These are phyloP conservation scores for Spinacia oleracea DNA, from an alignment of 179 eudicot species.

Conservation along the genomic window DNA sequence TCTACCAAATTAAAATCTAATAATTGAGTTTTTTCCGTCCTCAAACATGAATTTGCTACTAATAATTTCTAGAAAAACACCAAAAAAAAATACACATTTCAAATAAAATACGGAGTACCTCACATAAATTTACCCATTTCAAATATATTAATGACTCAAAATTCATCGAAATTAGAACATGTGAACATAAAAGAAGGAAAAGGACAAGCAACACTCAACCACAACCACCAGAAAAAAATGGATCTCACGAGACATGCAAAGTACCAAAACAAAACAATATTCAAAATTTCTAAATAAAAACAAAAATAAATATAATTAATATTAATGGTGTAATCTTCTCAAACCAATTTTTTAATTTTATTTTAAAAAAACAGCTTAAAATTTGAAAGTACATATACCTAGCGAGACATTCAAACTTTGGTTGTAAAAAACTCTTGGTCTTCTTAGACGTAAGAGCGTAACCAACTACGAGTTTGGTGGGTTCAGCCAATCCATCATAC, in stretches of 20 bases:
- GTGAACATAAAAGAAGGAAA: not conserved
- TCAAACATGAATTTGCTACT: too few relatives aligned
- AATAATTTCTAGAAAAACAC: too few relatives aligned
- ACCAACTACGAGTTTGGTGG: constrained; percentile 57
- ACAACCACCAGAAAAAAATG: not conserved
- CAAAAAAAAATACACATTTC: too few relatives aligned
- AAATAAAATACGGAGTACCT: too few relatives aligned
- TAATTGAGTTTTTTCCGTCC: not conserved
- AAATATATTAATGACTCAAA: not conserved
- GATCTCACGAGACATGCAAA: constrained; percentile 16
- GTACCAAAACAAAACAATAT: not conserved
- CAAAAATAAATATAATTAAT: not conserved
- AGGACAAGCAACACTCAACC: not conserved
- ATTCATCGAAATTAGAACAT: not conserved
- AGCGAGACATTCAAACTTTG: constrained; percentile 63
- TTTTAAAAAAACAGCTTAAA: not conserved
- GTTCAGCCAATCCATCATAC: constrained; percentile 36
- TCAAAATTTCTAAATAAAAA: not conserved
- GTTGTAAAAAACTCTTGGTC: constrained; percentile 67
- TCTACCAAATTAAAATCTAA: constrained; percentile 3
- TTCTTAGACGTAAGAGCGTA: constrained; percentile 79
- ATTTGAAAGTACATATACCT: constrained; percentile 35
- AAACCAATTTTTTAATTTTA: not conserved
- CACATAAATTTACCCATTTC: constrained; percentile 6
- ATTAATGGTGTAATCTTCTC: not conserved